Base-by-base conservation (phyloP, 1,284 basidiomycete genomes). In the Uromyces viciae-fabae region DNA sequence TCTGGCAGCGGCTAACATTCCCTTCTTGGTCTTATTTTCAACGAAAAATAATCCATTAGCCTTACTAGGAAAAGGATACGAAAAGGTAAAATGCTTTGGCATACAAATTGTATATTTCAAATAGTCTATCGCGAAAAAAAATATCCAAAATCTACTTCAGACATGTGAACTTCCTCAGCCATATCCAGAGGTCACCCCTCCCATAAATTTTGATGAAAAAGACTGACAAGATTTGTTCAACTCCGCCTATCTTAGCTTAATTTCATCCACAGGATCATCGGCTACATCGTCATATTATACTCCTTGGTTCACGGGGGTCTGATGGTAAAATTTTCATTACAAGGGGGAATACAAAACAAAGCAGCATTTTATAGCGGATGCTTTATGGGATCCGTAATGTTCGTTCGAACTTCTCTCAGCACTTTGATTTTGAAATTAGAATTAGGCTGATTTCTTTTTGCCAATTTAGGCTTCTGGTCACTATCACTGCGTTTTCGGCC, bases 31-130 rank as follows among this genome's bases (percentile, higher is more conserved):
- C 0, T 49, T 81, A 15, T 72, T 81, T 54, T 81, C 78, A 17
- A 81, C 74, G 78, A 81, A 81, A 74, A 81, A 81, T 52, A 54
- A 33, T 43, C 78, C 78, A 15, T 43, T 81, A 52, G 28, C 58
- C 36, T 33, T 81, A n/a, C 42, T 73, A 22, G 78, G 78, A 11
- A 81, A 62, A 66, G 69, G 78, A 49, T 81, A 81, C 60, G 78
- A 81, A 72, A 81, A 81, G 71, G 78, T 81, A 49, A 38, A 40
- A n/a, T n/a, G n/a, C n/a, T n/a, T n/a, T n/a, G n/a, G n/a, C n/a
- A n/a, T n/a, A n/a, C n/a, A n/a, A n/a, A n/a, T n/a, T n/a, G n/a
- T n/a, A n/a, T n/a, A n/a, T n/a, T n/a, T n/a, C n/a, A n/a, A n/a
- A n/a, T n/a, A n/a, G n/a, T n/a, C n/a, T n/a, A n/a, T n/a, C n/a